Percentiles rank a stretch among this genome's conserved stretches.
Conservation (phyloP, 768 basidiomycete genomes). For the Cystofilobasidium macerans region DNA sequence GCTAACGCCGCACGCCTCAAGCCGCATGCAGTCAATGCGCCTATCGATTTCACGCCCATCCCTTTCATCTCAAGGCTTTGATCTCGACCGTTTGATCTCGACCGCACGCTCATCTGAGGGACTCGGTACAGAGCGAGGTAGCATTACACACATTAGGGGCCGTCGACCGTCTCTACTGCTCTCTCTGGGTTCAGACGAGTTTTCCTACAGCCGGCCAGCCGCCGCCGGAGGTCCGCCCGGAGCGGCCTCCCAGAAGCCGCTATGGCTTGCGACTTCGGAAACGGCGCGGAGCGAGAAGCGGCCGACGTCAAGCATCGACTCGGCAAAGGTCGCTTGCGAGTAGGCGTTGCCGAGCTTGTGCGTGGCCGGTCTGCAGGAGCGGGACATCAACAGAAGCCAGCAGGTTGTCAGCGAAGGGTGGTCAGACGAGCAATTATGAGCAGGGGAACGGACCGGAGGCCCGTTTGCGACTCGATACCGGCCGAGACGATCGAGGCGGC, state of each 20-base stretch:
- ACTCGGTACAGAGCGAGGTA: too few relatives aligned
- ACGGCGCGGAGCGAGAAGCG: slow-evolving; percentile 3
- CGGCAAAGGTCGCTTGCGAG: slow-evolving; percentile 11
- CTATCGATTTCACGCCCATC: too few relatives aligned
- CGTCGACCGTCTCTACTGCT: neutral
- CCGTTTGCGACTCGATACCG: slow-evolving; percentile 21
- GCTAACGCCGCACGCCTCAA: too few relatives aligned
- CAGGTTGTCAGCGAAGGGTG: neutral
- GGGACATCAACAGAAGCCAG: neutral
- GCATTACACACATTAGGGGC: too few relatives aligned
- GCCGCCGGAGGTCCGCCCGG: neutral
- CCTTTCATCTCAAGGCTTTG: too few relatives aligned
- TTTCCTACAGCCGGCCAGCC: neutral
- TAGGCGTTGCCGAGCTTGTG: slow-evolving; percentile 17
- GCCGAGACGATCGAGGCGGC: neutral
- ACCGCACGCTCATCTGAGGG: too few relatives aligned
- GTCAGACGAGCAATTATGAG: neutral
- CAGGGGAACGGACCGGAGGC: slow-evolving; percentile 9
- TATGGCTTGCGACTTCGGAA: slow-evolving; percentile 1
- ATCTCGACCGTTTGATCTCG: too few relatives aligned
- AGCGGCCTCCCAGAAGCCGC: slow-evolving; percentile 10
- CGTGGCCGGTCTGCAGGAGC: slow-evolving; percentile 10
- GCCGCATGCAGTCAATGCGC: too few relatives aligned
- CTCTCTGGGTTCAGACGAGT: neutral
- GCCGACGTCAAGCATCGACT: slow-evolving; percentile 11